Percentiles rank a stretch among this genome's conserved stretches.
Conservation (phyloP, 2,329 filamentous ascomycete species). For the Sporothrix sp. region DNA sequence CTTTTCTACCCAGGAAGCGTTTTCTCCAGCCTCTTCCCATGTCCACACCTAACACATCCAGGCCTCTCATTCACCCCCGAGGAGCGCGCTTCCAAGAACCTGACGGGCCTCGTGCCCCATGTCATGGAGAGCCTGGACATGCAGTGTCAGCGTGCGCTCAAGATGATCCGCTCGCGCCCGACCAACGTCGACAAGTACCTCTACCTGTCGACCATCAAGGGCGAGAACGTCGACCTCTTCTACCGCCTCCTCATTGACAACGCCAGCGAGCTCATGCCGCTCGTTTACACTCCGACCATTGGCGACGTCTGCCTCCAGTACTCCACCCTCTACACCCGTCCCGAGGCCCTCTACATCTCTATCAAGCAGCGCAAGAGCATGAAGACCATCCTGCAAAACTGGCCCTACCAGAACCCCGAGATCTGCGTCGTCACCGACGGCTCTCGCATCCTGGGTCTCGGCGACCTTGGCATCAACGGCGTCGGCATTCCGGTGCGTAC, state of each 20-base stretch:
- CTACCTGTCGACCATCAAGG: slow-evolving; percentile 67
- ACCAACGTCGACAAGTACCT: slow-evolving; percentile 74
- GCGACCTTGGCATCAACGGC: slow-evolving; percentile 91
- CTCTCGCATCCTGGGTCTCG: slow-evolving; percentile 82
- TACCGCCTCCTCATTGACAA: slow-evolving; percentile 71
- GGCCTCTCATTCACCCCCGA: slow-evolving; percentile 56
- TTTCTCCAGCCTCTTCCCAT: neutral
- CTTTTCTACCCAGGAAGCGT: too few relatives aligned
- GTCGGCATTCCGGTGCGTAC: slow-evolving; percentile 85
- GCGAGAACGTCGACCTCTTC: slow-evolving; percentile 70
- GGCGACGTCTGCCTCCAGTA: slow-evolving; percentile 95
- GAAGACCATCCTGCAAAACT: slow-evolving; percentile 79
- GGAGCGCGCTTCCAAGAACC: slow-evolving; percentile 53
- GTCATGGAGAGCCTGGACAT: slow-evolving; percentile 51
- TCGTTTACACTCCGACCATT: slow-evolving; percentile 84
- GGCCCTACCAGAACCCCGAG: slow-evolving; percentile 80
- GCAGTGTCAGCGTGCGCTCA: slow-evolving; percentile 58
- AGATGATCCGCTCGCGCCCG: slow-evolving; percentile 60
- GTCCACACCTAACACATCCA: slow-evolving; percentile 22
- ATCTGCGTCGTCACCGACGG: slow-evolving; percentile 97
- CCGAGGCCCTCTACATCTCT: slow-evolving; percentile 92
- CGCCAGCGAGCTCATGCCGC: slow-evolving; percentile 65
- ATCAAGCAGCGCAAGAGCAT: slow-evolving; percentile 91
- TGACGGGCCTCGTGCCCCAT: slow-evolving; percentile 56
- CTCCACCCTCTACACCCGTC: slow-evolving; percentile 89